phyloP scores from a whole-genome alignment of 2,329 filamentous ascomycete species.

The Colletotrichum graminicola region DNA sequence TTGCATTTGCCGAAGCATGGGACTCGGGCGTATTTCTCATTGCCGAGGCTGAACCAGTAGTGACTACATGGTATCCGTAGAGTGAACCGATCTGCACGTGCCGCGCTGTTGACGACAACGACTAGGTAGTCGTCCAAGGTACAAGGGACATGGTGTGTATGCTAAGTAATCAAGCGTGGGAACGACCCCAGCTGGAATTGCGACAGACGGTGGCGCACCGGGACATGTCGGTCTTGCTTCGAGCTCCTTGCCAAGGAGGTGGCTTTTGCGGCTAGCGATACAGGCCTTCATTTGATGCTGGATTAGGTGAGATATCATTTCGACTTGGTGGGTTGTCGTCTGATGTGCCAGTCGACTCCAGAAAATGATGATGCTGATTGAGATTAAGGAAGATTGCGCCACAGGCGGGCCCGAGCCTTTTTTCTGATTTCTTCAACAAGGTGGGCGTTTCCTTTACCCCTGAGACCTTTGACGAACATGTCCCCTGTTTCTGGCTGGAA shows the following conservation, averaged over 20 bases:
- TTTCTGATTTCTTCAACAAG: not conserved
- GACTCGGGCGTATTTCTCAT: constrained; percentile 4
- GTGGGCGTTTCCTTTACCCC: not conserved
- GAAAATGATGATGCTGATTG: not conserved
- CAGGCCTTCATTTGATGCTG: not conserved
- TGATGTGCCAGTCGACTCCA: not conserved
- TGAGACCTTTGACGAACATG: not conserved
- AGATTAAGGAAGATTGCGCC: not conserved
- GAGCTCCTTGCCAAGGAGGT: constrained; percentile 7
- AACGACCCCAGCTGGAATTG: not conserved
- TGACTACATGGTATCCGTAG: too few species aligned
- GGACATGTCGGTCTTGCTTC: constrained; percentile 6
- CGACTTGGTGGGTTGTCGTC: not conserved
- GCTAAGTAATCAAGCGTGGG: constrained; percentile 5
- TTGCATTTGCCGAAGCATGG: constrained; percentile 5
- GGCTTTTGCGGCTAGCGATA: not conserved
- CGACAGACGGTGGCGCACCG: constrained; percentile 10
- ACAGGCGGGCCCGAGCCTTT: not conserved
- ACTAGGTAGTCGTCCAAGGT: too few species aligned
- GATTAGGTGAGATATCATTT: not conserved
- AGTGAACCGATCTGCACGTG: not conserved
- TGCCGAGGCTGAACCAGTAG: not conserved
- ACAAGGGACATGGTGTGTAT: constrained; percentile 8
- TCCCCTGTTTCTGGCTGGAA: constrained; percentile 12
- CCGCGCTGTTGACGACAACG: not conserved